A percentile compares a stretch with the other conserved stretches of the same genome.
Evolutionary conservation across 345 rosid genomes (phyloP).

Genomic region (Syzygium oleosum): DNA sequence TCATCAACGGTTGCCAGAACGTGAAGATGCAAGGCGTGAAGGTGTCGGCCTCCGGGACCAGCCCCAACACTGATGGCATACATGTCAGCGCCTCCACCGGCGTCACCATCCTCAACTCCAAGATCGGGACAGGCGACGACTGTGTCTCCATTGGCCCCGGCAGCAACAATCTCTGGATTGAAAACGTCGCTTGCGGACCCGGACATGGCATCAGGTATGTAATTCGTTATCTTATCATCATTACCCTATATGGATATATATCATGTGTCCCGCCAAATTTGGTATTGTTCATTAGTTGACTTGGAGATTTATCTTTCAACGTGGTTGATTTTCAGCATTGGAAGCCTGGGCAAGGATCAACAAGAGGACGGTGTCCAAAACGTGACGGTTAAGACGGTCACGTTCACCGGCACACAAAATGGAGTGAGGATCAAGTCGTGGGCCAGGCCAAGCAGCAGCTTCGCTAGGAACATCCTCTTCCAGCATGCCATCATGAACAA

Average conservation of each 20-base stretch:
- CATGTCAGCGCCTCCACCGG: constrained; percentile 11
- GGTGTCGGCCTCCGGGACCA: constrained; percentile 12
- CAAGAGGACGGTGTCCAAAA: constrained; percentile 18
- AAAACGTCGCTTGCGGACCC: constrained; percentile 19
- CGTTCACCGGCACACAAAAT: constrained; percentile 13
- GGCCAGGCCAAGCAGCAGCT: constrained; percentile 25
- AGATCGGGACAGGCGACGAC: constrained; percentile 29
- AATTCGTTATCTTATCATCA: not conserved
- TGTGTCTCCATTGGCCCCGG: constrained; percentile 30
- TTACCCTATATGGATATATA: not conserved
- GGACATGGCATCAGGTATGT: constrained; percentile 32
- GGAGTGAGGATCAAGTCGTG: constrained; percentile 32
- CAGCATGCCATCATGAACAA: constrained; percentile 13
- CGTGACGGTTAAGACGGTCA: constrained; percentile 14
- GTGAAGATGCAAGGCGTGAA: constrained; percentile 12
- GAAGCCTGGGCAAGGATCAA: constrained; percentile 11
- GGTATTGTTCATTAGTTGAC: not conserved
- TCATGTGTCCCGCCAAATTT: not conserved
- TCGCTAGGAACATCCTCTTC: constrained; percentile 14
- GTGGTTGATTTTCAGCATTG: constrained; percentile 4
- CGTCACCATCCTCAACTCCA: constrained; percentile 16
- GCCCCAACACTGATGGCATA: constrained; percentile 33
- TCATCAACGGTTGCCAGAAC: constrained; percentile 15
- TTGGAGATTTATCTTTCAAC: not conserved
- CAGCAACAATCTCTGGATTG: constrained; percentile 16